phyloP scores from a whole-genome alignment of 192 early-diverging fungal genomes.

The Mortierella hygrophila region DNA sequence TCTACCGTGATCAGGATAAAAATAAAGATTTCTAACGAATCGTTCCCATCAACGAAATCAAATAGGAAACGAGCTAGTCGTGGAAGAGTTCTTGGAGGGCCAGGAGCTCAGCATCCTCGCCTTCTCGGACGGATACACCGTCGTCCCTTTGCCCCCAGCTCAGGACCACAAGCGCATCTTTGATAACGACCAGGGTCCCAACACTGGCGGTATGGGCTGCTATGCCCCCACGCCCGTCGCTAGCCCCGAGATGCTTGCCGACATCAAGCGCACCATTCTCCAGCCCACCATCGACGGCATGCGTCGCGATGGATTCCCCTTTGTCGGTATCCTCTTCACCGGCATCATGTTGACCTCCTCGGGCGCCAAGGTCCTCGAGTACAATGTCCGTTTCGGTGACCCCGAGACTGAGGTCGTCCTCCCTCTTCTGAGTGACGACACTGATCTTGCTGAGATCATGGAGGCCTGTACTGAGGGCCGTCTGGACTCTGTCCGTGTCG shows the following conservation, averaged over 20 bases:
- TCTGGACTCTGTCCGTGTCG: constrained; percentile 87
- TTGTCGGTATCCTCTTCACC: constrained; percentile 97
- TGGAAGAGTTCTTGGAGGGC: constrained; percentile 95
- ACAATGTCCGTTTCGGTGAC: constrained; percentile 98
- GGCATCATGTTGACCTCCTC: constrained; percentile 94
- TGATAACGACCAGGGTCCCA: constrained; percentile 93
- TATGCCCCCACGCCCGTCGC: constrained; percentile 97
- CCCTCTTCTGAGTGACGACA: constrained; percentile 86
- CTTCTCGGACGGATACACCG: constrained; percentile 95
- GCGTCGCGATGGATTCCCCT: constrained; percentile 95
- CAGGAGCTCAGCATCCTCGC: constrained; percentile 94
- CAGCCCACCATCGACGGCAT: constrained; percentile 96
- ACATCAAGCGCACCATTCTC: constrained; percentile 84
- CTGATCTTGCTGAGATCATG: constrained; percentile 90
- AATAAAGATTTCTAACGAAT: neutral
- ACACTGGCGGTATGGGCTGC: constrained; percentile 99
- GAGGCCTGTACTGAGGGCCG: constrained; percentile 90
- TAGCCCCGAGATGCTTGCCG: constrained; percentile 77
- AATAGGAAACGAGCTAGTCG: constrained; percentile 84
- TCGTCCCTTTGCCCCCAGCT: constrained; percentile 90
- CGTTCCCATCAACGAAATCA: neutral
- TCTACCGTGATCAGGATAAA: too few species aligned
- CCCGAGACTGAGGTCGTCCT: constrained; percentile 98
- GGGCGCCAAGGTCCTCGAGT: constrained; percentile 97
- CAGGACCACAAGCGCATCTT: constrained; percentile 99